A percentile compares a stretch with the other conserved stretches of the same genome.
These are phyloP conservation scores for Dactylellina leptospora DNA, from an alignment of 2,329 filamentous ascomycete genomes.

Conservation along the genomic window DNA sequence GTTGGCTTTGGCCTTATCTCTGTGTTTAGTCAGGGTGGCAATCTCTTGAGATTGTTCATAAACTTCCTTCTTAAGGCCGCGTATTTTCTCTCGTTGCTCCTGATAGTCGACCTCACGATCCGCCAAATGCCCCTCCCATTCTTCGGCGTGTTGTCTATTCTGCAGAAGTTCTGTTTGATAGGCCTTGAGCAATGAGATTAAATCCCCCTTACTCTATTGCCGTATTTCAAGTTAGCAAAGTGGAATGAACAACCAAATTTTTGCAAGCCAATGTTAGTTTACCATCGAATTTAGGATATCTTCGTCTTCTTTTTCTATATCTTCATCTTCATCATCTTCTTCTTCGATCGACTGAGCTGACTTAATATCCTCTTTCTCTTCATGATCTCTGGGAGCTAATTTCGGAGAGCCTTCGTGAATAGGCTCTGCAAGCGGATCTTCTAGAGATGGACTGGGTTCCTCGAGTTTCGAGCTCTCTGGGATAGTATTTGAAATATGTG, in stretches of 20 bases:
- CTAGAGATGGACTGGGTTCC: neutral
- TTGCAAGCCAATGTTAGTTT: neutral
- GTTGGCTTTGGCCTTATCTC: conserved; percentile 5
- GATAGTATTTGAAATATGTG: conserved; percentile 21
- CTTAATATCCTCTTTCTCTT: neutral
- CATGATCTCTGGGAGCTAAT: neutral
- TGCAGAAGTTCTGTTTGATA: conserved; percentile 20
- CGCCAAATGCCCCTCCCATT: conserved; percentile 21
- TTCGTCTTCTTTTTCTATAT: conserved; percentile 21
- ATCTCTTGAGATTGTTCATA: neutral
- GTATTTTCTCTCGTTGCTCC: conserved; percentile 29
- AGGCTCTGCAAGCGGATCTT: neutral
- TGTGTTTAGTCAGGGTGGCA: conserved; percentile 3
- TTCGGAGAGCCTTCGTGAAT: neutral
- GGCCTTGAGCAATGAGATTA: conserved; percentile 15
- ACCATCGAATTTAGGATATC: conserved; percentile 19
- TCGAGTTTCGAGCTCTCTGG: neutral
- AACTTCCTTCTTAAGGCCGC: conserved; percentile 7
- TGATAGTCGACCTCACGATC: conserved; percentile 18
- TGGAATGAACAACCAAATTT: too few species aligned
- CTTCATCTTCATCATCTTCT: neutral
- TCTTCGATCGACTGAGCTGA: neutral
- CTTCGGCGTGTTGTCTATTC: neutral
- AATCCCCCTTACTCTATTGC: conserved; percentile 35
- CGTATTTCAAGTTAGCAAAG: neutral